These are phyloP conservation scores for Pseudozyma sp. DNA, from an alignment of 1,284 basidiomycete genomes.

Conservation along the genomic window DNA sequence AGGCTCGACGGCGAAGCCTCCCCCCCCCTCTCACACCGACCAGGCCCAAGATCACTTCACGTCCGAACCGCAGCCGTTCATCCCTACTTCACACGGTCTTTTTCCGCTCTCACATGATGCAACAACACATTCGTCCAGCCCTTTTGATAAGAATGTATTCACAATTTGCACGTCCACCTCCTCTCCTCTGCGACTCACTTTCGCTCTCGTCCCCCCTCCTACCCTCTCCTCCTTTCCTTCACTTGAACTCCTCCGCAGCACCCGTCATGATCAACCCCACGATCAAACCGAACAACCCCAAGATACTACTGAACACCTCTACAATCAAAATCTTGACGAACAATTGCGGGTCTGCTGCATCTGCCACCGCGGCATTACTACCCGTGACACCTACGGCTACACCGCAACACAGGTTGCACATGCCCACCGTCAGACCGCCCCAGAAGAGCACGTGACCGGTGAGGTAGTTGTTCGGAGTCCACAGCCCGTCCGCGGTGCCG, in stretches of 20 bases:
- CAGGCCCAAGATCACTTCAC: too few relatives aligned
- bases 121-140: too few relatives aligned
- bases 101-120: too few relatives aligned
- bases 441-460: conserved; percentile 67
- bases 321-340: conserved; percentile 67
- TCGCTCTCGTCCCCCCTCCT: neutral
- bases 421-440: conserved; percentile 66
- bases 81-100: too few relatives aligned
- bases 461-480: conserved; percentile 62
- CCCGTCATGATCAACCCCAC: conserved; percentile 48
- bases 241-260: conserved; percentile 42
- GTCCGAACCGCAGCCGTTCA: too few relatives aligned
- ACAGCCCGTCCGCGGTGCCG: conserved; percentile 48
- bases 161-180: neutral
- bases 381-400: conserved; percentile 67
- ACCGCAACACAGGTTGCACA: conserved; percentile 67
- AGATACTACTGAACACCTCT: conserved; percentile 65
- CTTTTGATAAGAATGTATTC: too few relatives aligned
- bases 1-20: neutral
- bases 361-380: conserved; percentile 66
- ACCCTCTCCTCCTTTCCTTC: conserved; percentile 6
- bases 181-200: neutral
- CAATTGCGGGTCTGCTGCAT: conserved; percentile 67
- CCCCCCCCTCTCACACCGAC: neutral
- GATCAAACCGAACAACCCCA: conserved; percentile 67